These are phyloP conservation scores for Geotrichum klebahnii DNA, from an alignment of 1,139 yeast species.

Conservation along the genomic window DNA sequence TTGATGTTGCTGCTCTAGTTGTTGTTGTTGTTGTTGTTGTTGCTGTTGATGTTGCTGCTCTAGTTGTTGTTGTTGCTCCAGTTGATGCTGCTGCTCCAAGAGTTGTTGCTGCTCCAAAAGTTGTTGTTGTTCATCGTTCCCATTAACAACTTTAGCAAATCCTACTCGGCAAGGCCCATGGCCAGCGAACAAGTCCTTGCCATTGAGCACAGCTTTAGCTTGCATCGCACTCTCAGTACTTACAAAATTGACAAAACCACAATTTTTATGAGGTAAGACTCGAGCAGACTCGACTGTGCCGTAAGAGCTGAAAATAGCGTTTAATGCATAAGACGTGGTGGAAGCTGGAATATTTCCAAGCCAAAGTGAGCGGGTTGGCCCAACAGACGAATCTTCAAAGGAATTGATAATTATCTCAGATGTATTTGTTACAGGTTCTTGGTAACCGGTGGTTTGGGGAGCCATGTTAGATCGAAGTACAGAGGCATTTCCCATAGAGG, in stretches of 20 bases:
- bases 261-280: slow-evolving; percentile 49
- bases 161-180: slow-evolving; percentile 43
- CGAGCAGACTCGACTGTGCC: slow-evolving; percentile 59
- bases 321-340: slow-evolving; percentile 45
- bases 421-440: slow-evolving; percentile 20
- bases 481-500: slow-evolving; percentile 21
- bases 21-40: too few relatives aligned
- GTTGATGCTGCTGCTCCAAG: too few relatives aligned
- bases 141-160: slow-evolving; percentile 39
- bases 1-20: too few relatives aligned
- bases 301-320: slow-evolving; percentile 49
- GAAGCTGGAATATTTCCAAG: slow-evolving; percentile 69
- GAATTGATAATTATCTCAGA: slow-evolving; percentile 31
- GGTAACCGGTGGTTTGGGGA: slow-evolving; percentile 7
- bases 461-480: slow-evolving; percentile 10
- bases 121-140: too few relatives aligned
- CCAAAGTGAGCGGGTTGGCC: slow-evolving; percentile 73
- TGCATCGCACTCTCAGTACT: slow-evolving; percentile 72
- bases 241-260: slow-evolving; percentile 72
- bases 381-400: slow-evolving; percentile 62
- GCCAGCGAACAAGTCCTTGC: slow-evolving; percentile 78
- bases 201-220: slow-evolving; percentile 72
- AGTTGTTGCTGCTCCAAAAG: too few relatives aligned
- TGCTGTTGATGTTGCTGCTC: too few relatives aligned
- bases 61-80: too few relatives aligned